A percentile compares a stretch with the other conserved stretches of the same genome.
Conservation (phyloP, 2,329 filamentous ascomycete genomes). For the Dendryphion nanum region DNA sequence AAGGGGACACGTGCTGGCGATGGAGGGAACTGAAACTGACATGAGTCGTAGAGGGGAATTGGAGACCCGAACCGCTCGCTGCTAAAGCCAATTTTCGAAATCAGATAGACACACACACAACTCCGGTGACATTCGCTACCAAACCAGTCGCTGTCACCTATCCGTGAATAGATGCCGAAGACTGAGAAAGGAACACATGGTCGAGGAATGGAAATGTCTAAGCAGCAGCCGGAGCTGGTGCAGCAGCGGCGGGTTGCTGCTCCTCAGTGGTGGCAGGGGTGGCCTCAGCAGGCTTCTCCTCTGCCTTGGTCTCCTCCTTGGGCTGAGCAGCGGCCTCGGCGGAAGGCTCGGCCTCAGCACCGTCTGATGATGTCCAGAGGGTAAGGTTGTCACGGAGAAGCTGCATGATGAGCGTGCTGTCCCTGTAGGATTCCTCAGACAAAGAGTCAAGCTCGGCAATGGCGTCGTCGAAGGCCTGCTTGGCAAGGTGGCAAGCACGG, state of each 20-base stretch:
- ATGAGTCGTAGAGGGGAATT: slow-evolving; percentile 41
- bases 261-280: slow-evolving; percentile 19
- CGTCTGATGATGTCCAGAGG: slow-evolving; percentile 95
- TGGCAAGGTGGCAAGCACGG: slow-evolving; percentile 95
- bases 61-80: slow-evolving; percentile 40
- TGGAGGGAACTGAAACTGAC: slow-evolving; percentile 34
- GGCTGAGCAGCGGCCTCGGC: slow-evolving; percentile 51
- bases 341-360: slow-evolving; percentile 70
- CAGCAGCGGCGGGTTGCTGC: slow-evolving; percentile 21
- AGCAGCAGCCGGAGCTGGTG: slow-evolving; percentile 9
- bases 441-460: slow-evolving; percentile 98
- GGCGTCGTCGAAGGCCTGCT: slow-evolving; percentile 98
- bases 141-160: slow-evolving; percentile 32
- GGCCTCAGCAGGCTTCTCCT: slow-evolving; percentile 51
- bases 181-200: slow-evolving; percentile 32
- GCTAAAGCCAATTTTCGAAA: slow-evolving; percentile 42
- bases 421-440: slow-evolving; percentile 96
- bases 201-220: slow-evolving; percentile 34
- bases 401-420: slow-evolving; percentile 99
- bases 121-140: slow-evolving; percentile 39
- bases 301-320: slow-evolving; percentile 57
- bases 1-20: slow-evolving; percentile 20
- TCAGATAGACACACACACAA: slow-evolving; percentile 37
- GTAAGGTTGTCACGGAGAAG: slow-evolving; percentile 97
- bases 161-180: slow-evolving; percentile 30